Conservation (phyloP, 2,329 filamentous ascomycete species). For the Decorospora gaudefroyi region DNA sequence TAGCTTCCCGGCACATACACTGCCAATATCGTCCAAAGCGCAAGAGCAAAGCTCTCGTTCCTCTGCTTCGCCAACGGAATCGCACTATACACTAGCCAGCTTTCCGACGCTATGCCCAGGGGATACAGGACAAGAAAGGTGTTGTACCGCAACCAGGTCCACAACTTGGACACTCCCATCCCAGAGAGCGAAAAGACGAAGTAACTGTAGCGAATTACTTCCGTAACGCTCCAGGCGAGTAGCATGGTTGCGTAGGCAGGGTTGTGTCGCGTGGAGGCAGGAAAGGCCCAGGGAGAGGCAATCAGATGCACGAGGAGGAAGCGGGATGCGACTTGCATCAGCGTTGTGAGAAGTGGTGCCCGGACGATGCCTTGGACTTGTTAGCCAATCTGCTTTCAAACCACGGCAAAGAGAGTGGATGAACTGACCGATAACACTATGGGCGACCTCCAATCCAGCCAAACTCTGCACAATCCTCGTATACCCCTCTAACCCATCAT, state of each 20-base stretch:
- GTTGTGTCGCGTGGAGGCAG: slow-evolving; percentile 61
- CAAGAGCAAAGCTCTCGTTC: slow-evolving; percentile 60
- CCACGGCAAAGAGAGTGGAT: not conserved
- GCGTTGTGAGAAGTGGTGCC: slow-evolving; percentile 80
- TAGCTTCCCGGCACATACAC: slow-evolving; percentile 83
- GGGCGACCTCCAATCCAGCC: slow-evolving; percentile 80
- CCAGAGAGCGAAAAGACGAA: slow-evolving; percentile 73
- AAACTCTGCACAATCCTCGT: slow-evolving; percentile 81
- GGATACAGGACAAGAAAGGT: slow-evolving; percentile 94
- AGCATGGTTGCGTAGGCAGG: slow-evolving; percentile 77
- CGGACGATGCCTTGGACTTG: slow-evolving; percentile 73
- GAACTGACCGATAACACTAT: slow-evolving; percentile 72
- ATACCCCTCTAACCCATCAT: slow-evolving; percentile 66
- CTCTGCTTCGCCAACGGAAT: slow-evolving; percentile 62
- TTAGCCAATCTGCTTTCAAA: not conserved
- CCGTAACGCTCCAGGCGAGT: slow-evolving; percentile 84
- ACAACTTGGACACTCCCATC: slow-evolving; percentile 62
- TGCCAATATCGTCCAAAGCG: slow-evolving; percentile 67
- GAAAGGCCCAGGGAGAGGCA: slow-evolving; percentile 67
- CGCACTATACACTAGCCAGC: slow-evolving; percentile 74
- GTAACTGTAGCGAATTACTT: slow-evolving; percentile 91
- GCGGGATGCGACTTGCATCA: slow-evolving; percentile 86
- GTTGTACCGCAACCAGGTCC: slow-evolving; percentile 86
- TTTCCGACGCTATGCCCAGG: slow-evolving; percentile 86
- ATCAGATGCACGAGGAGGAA: slow-evolving; percentile 89